Conservation (phyloP, 2,329 filamentous ascomycete genomes). For the Fusarium subtropicale region DNA sequence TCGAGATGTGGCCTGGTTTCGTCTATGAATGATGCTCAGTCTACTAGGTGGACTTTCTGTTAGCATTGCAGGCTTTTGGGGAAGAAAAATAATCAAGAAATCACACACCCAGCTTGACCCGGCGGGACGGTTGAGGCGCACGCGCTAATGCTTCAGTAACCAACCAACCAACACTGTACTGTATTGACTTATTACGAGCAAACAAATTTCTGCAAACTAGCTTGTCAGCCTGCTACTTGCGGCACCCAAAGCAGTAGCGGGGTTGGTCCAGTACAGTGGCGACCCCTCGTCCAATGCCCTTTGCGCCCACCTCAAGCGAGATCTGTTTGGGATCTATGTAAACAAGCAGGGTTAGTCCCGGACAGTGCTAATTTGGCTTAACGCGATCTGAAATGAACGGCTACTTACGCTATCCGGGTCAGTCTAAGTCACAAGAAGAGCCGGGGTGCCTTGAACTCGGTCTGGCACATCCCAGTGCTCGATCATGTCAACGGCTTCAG, state of each 20-base stretch:
- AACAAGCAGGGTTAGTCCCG: conserved; percentile 40
- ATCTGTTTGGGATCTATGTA: conserved; percentile 42
- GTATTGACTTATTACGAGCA: conserved; percentile 19
- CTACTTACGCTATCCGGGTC: conserved; percentile 32
- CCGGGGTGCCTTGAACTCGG: conserved; percentile 8
- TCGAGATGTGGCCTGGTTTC: not conserved
- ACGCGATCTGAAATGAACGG: conserved; percentile 42
- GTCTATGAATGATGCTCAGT: not conserved
- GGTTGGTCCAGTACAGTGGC: conserved; percentile 38
- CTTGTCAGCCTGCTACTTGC: conserved; percentile 10
- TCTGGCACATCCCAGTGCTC: conserved; percentile 18
- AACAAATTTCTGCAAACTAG: conserved; percentile 30
- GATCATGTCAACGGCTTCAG: conserved; percentile 7
- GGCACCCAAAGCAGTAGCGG: conserved; percentile 10
- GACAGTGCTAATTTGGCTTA: conserved; percentile 38
- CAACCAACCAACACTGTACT: conserved; percentile 20
- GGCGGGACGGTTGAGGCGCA: conserved; percentile 33
- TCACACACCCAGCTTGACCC: conserved; percentile 21
- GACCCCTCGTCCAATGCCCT: conserved; percentile 11
- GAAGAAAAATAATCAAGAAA: not conserved
- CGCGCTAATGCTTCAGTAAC: conserved; percentile 9
- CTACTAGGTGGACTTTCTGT: not conserved
- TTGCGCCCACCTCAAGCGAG: conserved; percentile 32
- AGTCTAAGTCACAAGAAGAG: conserved; percentile 17
- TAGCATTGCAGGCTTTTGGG: conserved; percentile 25